Evolutionary conservation across 495 filamentous ascomycete species (phyloP), one percentile per base, ranked within the genome.

Genomic region (Astrothelium macrocarpum): DNA sequence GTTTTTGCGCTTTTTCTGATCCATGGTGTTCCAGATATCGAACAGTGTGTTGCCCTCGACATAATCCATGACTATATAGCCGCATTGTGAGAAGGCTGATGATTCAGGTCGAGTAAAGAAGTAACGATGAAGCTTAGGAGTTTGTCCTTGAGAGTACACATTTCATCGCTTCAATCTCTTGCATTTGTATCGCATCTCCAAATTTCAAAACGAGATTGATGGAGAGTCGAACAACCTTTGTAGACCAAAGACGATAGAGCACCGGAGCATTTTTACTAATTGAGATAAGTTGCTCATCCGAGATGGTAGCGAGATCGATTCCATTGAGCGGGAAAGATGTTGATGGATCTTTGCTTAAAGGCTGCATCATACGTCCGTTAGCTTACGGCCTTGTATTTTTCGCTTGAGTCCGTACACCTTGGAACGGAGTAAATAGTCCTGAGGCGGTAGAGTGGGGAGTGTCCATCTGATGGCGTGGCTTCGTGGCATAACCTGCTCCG

Each of bases 31-130:
- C 45, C 45, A 49, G 45, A 49, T 49, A 49, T 49, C 45, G 45
- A 23, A 16, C n/a, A 49, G 45, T 23, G 45, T 49, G n/a, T 49
- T 49, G 45, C 45, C 45, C 45, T 49, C 45, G 45, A 49, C 20
- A 49, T 49, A 49, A 49, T 49, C 45, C 45, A 49, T 49, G 45
- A 49, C 45, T 49, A 49, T 49, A 23, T 49, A 49, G 45, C 45
- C 45, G 20, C 45, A 49, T 49, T 49, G 45, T 9, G 45, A 49
- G 45, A 23, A 49, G 20, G 45, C 45, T 49, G 45, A 49, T 49
- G 45, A 18, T 49, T 49, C 45, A 49, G 45, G 20, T 49, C 20
- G n/a, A 18, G 45, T 23, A 49, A 49, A 49, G 45, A 49, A 49
- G 45, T 49, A 49, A 49, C 45, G 45, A 5, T 49, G 45, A 49